Conservation (phyloP, 225 moss, liverwort and hornwort genomes). For the Anthoceros angustus region DNA sequence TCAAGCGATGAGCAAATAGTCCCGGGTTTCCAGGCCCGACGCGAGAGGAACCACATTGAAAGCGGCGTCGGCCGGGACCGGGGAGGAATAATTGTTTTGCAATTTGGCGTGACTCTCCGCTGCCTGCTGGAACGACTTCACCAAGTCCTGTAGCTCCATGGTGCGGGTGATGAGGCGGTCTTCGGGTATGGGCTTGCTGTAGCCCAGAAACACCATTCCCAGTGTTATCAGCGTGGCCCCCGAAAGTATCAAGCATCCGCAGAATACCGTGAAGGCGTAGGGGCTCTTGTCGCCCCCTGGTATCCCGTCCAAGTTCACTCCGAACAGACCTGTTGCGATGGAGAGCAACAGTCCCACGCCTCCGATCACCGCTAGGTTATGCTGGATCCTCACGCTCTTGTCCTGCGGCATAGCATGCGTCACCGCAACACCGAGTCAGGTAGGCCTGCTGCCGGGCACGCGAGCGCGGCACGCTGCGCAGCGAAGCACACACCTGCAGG, state of each 20-base stretch:
- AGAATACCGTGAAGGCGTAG: conserved; percentile 41
- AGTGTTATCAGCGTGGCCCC: conserved; percentile 29
- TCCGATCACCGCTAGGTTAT: conserved; percentile 76
- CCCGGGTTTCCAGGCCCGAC: not conserved
- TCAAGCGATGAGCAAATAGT: not conserved
- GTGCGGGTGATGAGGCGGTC: conserved; percentile 51
- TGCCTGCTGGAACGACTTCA: conserved; percentile 57
- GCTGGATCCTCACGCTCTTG: conserved; percentile 62
- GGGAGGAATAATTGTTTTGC: not conserved
- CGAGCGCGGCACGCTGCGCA: not conserved
- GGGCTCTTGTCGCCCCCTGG: conserved; percentile 33
- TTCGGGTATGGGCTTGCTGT: conserved; percentile 43
- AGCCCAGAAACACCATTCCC: conserved; percentile 48
- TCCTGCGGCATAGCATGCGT: conserved; percentile 20
- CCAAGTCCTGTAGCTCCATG: conserved; percentile 53
- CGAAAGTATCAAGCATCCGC: conserved; percentile 15
- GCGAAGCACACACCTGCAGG: conserved; percentile 26
- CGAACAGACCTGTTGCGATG: conserved; percentile 63
- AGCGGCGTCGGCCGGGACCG: not conserved
- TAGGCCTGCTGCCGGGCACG: not conserved
- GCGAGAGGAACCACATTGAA: not conserved
- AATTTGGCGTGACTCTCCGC: conserved; percentile 83
- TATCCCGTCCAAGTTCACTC: conserved; percentile 83
- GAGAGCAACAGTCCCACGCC: conserved; percentile 70
- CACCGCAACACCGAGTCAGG: not conserved